Evolutionary conservation across 768 basidiomycete genomes (phyloP).

Genomic region (Pleurotus tuber-regium): DNA sequence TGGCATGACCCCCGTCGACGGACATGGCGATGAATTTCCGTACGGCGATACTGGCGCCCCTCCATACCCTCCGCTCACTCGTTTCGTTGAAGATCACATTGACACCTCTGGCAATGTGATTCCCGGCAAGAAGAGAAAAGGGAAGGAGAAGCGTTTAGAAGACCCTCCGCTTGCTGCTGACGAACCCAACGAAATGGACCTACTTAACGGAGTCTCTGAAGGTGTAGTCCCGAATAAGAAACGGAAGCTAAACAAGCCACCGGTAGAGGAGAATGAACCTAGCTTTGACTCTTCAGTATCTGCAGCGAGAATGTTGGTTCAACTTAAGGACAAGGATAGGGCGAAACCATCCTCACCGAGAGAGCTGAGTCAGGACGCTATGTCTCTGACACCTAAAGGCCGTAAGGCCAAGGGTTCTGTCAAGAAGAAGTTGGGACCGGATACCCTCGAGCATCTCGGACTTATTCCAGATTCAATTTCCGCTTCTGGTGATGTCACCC

Average conservation of each 20-base stretch:
- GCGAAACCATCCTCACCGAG: slow-evolving; percentile 40
- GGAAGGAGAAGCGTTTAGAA: slow-evolving; percentile 3
- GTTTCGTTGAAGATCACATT: slow-evolving; percentile 3
- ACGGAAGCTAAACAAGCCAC: slow-evolving; percentile 5
- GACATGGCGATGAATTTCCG: neutral
- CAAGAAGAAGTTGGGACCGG: slow-evolving; percentile 52
- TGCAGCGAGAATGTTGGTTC: neutral
- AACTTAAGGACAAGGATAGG: slow-evolving; percentile 52
- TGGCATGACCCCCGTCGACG: slow-evolving; percentile 1
- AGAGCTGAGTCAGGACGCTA: slow-evolving; percentile 60
- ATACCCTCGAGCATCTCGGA: slow-evolving; percentile 40
- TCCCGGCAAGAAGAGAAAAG: slow-evolving; percentile 4
- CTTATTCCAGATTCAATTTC: slow-evolving; percentile 50
- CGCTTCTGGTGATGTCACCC: slow-evolving; percentile 68
- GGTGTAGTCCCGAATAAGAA: neutral
- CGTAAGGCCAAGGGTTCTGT: slow-evolving; percentile 57
- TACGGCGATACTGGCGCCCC: slow-evolving; percentile 6
- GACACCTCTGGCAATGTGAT: neutral
- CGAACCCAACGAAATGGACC: neutral
- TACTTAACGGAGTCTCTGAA: neutral
- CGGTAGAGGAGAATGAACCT: neutral
- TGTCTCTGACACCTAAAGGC: slow-evolving; percentile 47
- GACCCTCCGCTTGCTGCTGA: neutral
- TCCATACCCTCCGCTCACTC: neutral
- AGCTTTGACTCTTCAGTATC: neutral